A percentile compares a stretch with the other conserved stretches of the same genome.
phyloP scores from a whole-genome alignment of 768 basidiomycete genomes.

The Calocybe indica region DNA sequence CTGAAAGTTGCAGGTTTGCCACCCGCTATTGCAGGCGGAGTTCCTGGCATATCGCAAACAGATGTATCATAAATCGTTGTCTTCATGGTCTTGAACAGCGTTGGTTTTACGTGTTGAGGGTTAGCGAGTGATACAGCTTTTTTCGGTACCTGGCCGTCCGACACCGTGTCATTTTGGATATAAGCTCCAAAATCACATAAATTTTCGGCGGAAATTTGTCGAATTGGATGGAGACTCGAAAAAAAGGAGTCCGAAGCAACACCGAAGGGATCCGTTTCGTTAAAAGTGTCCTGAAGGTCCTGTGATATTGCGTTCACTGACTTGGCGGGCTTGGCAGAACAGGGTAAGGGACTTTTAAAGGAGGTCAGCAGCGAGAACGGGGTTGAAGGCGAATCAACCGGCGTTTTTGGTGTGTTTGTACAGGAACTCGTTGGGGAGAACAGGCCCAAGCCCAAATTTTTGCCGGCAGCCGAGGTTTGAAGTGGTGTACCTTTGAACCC shows the following conservation, averaged over 20 bases:
- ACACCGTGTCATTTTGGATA: too few relatives aligned
- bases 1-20: too few relatives aligned
- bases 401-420: conserved; percentile 11
- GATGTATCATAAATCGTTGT: too few relatives aligned
- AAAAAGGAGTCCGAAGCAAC: conserved; percentile 13
- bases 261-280: conserved; percentile 14
- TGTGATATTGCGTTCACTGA: conserved; percentile 8
- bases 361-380: conserved; percentile 14
- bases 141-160: too few relatives aligned
- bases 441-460: conserved; percentile 10
- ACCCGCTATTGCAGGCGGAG: too few relatives aligned
- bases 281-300: conserved; percentile 13
- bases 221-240: background rate
- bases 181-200: too few relatives aligned
- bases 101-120: too few relatives aligned
- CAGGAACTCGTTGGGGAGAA: conserved; percentile 12
- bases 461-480: conserved; percentile 9
- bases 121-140: too few relatives aligned
- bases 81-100: too few relatives aligned
- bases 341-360: conserved; percentile 13
- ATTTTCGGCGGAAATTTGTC: too few relatives aligned
- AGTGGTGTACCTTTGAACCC: conserved; percentile 26
- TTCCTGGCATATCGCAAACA: too few relatives aligned
- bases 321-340: conserved; percentile 9
- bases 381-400: conserved; percentile 3